These are phyloP conservation scores for Chlorella sp. DNA, from an alignment of 139 green algal species.

Conservation along the genomic window DNA sequence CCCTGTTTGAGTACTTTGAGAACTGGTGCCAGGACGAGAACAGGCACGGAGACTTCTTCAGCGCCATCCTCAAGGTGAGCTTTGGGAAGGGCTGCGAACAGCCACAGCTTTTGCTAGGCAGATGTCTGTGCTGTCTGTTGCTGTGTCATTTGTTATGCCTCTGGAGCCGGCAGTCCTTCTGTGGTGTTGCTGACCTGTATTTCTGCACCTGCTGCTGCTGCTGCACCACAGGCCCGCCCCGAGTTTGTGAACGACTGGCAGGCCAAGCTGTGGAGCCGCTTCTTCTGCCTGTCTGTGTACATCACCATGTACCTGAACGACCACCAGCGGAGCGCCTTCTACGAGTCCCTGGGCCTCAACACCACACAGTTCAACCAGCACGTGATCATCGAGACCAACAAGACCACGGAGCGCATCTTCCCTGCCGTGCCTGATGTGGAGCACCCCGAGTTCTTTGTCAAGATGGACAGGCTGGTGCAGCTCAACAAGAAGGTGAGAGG, in stretches of 20 bases:
- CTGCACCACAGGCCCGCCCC: constrained; percentile 33
- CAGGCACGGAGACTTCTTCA: constrained; percentile 52
- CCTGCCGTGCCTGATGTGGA: no score
- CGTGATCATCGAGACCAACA: constrained; percentile 99
- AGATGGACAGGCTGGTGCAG: no score
- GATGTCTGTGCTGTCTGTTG: no score
- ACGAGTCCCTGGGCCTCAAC: constrained; percentile 89
- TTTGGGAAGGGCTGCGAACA: no score
- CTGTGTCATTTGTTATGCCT: no score
- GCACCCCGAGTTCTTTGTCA: no score
- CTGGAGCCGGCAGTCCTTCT: no score
- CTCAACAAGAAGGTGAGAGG: no score
- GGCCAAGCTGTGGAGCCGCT: constrained; percentile 88
- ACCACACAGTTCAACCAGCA: constrained; percentile 97
- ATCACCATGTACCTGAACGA: constrained; percentile 99
- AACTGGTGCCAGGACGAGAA: constrained; percentile 99
- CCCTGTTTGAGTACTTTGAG: constrained; percentile 99
- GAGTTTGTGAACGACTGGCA: constrained; percentile 46
- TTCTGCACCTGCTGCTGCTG: no score
- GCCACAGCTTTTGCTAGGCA: no score
- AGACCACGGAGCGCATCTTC: constrained; percentile 92
- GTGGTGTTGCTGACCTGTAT: no score
- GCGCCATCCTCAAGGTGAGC: constrained; percentile 44
- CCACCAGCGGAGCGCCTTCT: constrained; percentile 87
- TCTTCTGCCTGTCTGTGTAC: constrained; percentile 99